phyloP scores from a whole-genome alignment of 2,329 filamentous ascomycete species.

The Penicillium sumatraense region DNA sequence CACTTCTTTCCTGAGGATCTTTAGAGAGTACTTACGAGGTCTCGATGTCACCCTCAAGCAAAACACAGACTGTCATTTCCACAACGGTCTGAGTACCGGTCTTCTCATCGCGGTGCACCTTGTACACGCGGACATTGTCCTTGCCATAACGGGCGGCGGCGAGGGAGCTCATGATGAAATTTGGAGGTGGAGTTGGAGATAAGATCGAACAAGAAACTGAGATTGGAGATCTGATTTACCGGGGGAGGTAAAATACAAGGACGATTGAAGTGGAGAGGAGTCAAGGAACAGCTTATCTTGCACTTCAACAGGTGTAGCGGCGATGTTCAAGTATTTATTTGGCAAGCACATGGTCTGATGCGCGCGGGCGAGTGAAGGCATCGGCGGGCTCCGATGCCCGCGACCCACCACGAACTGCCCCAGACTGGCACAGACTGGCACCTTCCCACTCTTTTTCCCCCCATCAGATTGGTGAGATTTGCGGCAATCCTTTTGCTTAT shows the following conservation, averaged over 20 bases:
- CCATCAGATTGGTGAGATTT: not conserved
- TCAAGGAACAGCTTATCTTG: not conserved
- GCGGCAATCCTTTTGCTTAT: constrained; percentile 34
- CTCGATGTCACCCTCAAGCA: constrained; percentile 92
- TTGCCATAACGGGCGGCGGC: constrained; percentile 60
- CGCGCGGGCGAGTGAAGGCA: constrained; percentile 11
- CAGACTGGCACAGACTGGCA: constrained; percentile 12
- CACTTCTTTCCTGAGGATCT: not conserved
- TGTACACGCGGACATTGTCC: constrained; percentile 98
- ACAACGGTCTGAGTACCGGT: constrained; percentile 82
- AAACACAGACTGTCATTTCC: constrained; percentile 92
- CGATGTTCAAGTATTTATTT: constrained; percentile 20
- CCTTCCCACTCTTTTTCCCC: not conserved
- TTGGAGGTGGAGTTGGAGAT: constrained; percentile 9
- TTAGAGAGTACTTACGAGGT: constrained; percentile 63
- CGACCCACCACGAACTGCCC: no score
- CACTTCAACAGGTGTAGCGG: not conserved
- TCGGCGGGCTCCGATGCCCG: constrained; percentile 47
- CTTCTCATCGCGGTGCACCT: constrained; percentile 79
- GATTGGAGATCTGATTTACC: not conserved
- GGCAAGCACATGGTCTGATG: constrained; percentile 20
- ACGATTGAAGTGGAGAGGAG: constrained; percentile 1
- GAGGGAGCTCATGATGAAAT: constrained; percentile 38
- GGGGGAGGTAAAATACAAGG: no score
- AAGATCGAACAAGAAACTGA: not conserved